Percentiles rank a stretch among this genome's conserved stretches.
phyloP scores from a whole-genome alignment of 306 rosid species.

The Cucumis melo region DNA sequence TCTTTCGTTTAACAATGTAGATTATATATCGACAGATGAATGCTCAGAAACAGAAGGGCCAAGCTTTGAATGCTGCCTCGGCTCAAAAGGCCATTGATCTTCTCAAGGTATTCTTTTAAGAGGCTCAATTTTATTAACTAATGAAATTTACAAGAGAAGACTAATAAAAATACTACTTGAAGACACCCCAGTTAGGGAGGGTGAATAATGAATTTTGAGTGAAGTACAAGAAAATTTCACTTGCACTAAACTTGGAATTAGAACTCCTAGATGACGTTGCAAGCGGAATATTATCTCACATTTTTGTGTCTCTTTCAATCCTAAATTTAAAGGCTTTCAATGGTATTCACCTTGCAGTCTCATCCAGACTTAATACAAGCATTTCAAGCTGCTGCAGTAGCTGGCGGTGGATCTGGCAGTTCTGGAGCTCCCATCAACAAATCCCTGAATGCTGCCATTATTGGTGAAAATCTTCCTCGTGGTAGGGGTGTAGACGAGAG shows the following conservation, averaged over 20 bases:
- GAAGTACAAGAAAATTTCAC: neutral
- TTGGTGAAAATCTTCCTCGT: conserved; percentile 60
- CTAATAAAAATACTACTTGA: neutral
- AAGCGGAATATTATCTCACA: neutral
- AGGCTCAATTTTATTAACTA: neutral
- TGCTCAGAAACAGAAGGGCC: conserved; percentile 97
- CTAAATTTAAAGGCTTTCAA: neutral
- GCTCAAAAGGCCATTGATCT: conserved; percentile 86
- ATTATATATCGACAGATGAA: conserved; percentile 37
- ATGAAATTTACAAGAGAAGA: neutral
- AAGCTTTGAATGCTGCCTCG: conserved; percentile 68
- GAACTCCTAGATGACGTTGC: neutral
- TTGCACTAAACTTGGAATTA: neutral
- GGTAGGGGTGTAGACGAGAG: conserved; percentile 95
- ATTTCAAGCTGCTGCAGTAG: conserved; percentile 78
- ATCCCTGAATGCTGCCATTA: conserved; percentile 68
- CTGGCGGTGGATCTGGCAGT: conserved; percentile 87
- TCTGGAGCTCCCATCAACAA: conserved; percentile 48
- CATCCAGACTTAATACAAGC: conserved; percentile 87
- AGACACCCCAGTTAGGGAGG: neutral
- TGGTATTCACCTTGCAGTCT: conserved; percentile 28
- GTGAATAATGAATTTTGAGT: neutral
- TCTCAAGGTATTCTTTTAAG: conserved; percentile 45
- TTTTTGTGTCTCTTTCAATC: neutral
- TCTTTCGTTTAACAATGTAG: neutral